phyloP scores from a whole-genome alignment of 148 eudicot genomes.

The Rhododendron henanense region DNA sequence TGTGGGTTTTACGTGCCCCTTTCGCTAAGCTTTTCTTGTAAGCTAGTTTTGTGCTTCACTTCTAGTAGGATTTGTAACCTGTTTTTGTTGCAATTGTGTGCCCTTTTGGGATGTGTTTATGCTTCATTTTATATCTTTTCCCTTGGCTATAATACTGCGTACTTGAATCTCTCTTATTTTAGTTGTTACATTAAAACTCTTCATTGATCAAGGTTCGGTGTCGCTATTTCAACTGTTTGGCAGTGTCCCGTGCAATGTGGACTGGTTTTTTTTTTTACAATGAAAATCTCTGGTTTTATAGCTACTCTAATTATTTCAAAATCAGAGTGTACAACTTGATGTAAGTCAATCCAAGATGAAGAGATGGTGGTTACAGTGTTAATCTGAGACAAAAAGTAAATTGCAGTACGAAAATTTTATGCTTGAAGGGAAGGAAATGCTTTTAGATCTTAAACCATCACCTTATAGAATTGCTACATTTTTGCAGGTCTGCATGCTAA shows the following conservation, averaged over 20 bases:
- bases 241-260: background rate
- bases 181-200: background rate
- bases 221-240: background rate
- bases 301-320: background rate
- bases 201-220: background rate
- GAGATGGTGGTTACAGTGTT: background rate
- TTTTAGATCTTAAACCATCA: background rate
- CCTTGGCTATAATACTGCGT: background rate
- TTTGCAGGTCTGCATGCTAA: conserved; percentile 60
- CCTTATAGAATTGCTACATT: conserved; percentile 12
- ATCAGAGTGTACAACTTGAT: background rate
- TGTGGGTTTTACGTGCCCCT: background rate
- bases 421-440: background rate
- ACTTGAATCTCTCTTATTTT: background rate
- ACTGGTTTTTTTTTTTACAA: background rate
- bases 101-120: background rate
- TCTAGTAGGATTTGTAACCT: background rate
- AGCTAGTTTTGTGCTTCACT: background rate
- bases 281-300: background rate
- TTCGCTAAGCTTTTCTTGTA: background rate
- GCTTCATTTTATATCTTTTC: background rate
- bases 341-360: background rate
- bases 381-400: background rate
- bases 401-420: background rate
- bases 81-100: background rate